Evolutionary conservation across 805 yeast species (phyloP), one percentile per base, ranked within the genome.

Genomic region (Candida corydali): DNA sequence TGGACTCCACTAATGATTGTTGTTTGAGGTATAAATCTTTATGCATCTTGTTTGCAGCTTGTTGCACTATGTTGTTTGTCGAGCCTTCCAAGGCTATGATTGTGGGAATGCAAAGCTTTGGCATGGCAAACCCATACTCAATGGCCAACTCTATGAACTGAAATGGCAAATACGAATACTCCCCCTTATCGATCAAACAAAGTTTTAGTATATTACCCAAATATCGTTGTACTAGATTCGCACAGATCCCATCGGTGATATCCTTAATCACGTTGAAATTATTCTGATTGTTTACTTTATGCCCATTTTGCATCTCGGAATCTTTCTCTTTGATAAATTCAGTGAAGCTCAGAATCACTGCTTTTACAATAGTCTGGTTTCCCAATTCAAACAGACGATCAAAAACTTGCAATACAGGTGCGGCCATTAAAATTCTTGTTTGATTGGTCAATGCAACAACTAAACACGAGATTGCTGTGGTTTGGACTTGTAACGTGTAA

Each of bases 71-170:
- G 3, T 51, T 52, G 12, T 63, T 57, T 1, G 63, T 57, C 0
- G 86, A 76, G 0, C 84, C 66, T 39, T 80, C 79, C 24, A 87
- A 60, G 0, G 91, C 91, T 38, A 86, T 70, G 1, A 85, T 66
- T 0, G 88, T 80, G 0, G 88, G 75, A 5, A 81, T 73, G 48
- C 86, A 76, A 4, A 73, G 49, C 38, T 83, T 72, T 1, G 96
- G 96, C 50, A 82, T 85, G 0, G 83, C 82, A 55, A 76, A 82
- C 0, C 95, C 95, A 37, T 78, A 66, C 19, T 68, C 68, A 8
- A 82, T 70, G 17, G 82, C 74, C 29, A 75, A 54, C 37, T 70
- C 76, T 29, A 86, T 50, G 41, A 79, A 76, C 22, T 68, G 62
- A 3, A 80, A 68, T 0, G 86, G 80, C 1, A 69, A 53, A 19